Evolutionary conservation across 164 flowering plant species (phyloP).

Genomic region (Vitis cinerea): DNA sequence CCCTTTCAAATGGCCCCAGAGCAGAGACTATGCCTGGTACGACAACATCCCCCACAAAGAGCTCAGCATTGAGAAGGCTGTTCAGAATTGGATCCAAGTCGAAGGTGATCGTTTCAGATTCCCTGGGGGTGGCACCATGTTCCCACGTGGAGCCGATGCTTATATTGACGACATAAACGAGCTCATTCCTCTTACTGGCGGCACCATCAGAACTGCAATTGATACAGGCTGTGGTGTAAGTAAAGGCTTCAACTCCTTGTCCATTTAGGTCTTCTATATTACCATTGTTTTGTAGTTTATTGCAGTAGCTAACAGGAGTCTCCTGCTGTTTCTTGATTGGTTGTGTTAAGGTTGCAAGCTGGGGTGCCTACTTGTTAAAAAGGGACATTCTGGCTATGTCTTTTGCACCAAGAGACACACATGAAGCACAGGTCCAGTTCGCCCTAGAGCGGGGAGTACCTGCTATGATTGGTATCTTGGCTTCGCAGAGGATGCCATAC

Average conservation of each 20-base stretch:
- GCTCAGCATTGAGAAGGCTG: constrained; percentile 93
- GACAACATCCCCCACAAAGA: constrained; percentile 91
- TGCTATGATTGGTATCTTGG: constrained; percentile 91
- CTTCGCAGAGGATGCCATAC: constrained; percentile 75
- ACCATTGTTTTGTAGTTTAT: no score
- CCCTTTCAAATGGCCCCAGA: constrained; percentile 97
- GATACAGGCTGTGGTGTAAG: constrained; percentile 98
- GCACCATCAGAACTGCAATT: constrained; percentile 81
- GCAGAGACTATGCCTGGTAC: constrained; percentile 94
- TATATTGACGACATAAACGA: constrained; percentile 82
- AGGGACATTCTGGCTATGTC: constrained; percentile 88
- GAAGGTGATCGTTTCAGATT: constrained; percentile 88
- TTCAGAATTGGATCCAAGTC: constrained; percentile 96
- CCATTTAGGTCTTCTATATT: neutral
- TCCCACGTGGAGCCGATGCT: constrained; percentile 93
- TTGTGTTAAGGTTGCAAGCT: constrained; percentile 82
- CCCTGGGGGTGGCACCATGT: constrained; percentile 99
- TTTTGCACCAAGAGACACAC: constrained; percentile 98
- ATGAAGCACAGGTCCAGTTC: constrained; percentile 96
- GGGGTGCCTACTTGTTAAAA: constrained; percentile 89
- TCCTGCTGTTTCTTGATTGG: neutral
- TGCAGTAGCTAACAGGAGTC: neutral
- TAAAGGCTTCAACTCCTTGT: neutral
- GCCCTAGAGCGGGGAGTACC: constrained; percentile 98
- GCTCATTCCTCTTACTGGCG: constrained; percentile 74